These are phyloP conservation scores for Yarrowia deformans DNA, from an alignment of 805 yeast species.

Conservation along the genomic window DNA sequence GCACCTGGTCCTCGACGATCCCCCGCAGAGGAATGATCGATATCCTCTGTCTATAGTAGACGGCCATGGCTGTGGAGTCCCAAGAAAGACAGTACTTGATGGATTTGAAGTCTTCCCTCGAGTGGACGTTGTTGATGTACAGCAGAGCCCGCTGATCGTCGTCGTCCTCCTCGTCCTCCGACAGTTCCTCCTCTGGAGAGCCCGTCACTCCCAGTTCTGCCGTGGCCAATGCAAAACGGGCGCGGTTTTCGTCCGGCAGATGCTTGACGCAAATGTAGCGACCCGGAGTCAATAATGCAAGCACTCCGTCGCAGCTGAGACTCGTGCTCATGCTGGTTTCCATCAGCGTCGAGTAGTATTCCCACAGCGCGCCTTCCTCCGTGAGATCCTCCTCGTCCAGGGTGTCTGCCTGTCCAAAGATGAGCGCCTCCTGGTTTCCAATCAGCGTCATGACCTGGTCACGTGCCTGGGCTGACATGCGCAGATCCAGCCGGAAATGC, in stretches of 20 bases:
- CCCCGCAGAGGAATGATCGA: constrained; percentile 21
- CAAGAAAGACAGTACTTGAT: constrained; percentile 35
- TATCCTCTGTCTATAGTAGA: constrained; percentile 28
- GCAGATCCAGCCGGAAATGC: constrained; percentile 45
- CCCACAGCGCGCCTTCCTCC: constrained; percentile 41
- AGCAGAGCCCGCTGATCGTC: constrained; percentile 15
- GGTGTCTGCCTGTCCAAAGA: constrained; percentile 43
- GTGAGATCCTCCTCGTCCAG: constrained; percentile 10
- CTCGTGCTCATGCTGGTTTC: constrained; percentile 40
- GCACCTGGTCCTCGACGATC: constrained; percentile 17
- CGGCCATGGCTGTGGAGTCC: constrained; percentile 38
- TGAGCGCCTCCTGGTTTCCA: constrained; percentile 43
- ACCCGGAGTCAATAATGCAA: constrained; percentile 26
- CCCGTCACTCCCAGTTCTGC: constrained; percentile 27
- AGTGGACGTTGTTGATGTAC: constrained; percentile 11
- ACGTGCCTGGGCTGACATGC: constrained; percentile 40
- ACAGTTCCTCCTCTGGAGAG: constrained; percentile 24
- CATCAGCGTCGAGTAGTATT: constrained; percentile 41
- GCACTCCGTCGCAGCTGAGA: constrained; percentile 32
- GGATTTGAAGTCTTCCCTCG: constrained; percentile 17
- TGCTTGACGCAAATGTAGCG: constrained; percentile 30
- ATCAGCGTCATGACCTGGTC: constrained; percentile 42
- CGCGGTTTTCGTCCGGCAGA: constrained; percentile 25
- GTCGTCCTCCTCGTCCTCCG: constrained; percentile 39
- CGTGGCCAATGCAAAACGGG: constrained; percentile 12